Percentiles rank a stretch among this genome's conserved stretches.
phyloP scores from a whole-genome alignment of 1,284 basidiomycete genomes.

The Ganoderma multipileum region DNA sequence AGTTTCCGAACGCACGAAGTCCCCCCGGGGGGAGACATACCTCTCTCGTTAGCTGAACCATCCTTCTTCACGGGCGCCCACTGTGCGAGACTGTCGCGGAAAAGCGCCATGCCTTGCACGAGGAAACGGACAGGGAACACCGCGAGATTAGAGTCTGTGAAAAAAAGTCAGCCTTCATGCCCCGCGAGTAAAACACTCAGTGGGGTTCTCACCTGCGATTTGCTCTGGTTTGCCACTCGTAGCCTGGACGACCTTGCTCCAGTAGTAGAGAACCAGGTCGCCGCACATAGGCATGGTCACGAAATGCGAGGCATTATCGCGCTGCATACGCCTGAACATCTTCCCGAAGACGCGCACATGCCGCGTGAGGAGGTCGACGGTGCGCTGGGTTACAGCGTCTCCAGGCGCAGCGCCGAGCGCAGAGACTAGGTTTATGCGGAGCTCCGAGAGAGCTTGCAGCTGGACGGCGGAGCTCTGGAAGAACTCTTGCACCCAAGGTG shows the following conservation, averaged over 20 bases:
- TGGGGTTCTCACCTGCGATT: slow-evolving; percentile 57
- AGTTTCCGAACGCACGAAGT: neutral
- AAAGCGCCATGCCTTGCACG: slow-evolving; percentile 87
- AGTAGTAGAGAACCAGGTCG: slow-evolving; percentile 77
- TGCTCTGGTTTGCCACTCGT: slow-evolving; percentile 56
- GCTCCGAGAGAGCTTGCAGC: slow-evolving; percentile 57
- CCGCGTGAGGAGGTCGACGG: slow-evolving; percentile 64
- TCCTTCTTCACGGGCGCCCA: slow-evolving; percentile 72
- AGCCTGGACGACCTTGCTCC: slow-evolving; percentile 77
- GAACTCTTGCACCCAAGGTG: slow-evolving; percentile 66
- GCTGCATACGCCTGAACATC: slow-evolving; percentile 76
- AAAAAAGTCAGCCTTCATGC: neutral
- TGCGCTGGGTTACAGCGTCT: slow-evolving; percentile 43
- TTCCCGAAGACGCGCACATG: slow-evolving; percentile 78
- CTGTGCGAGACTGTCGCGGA: slow-evolving; percentile 83
- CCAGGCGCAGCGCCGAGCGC: slow-evolving; percentile 38
- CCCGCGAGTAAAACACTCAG: neutral
- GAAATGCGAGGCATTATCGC: slow-evolving; percentile 64
- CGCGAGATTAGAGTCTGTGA: slow-evolving; percentile 54
- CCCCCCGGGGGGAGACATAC: slow-evolving; percentile 47
- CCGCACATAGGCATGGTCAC: slow-evolving; percentile 67
- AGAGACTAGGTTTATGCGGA: slow-evolving; percentile 50
- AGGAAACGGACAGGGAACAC: slow-evolving; percentile 81
- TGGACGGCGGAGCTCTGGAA: slow-evolving; percentile 66
- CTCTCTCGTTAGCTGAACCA: slow-evolving; percentile 62